Evolutionary conservation across 768 basidiomycete genomes (phyloP), one percentile per base, ranked within the genome.

Genomic region (Favolaschia claudopus): DNA sequence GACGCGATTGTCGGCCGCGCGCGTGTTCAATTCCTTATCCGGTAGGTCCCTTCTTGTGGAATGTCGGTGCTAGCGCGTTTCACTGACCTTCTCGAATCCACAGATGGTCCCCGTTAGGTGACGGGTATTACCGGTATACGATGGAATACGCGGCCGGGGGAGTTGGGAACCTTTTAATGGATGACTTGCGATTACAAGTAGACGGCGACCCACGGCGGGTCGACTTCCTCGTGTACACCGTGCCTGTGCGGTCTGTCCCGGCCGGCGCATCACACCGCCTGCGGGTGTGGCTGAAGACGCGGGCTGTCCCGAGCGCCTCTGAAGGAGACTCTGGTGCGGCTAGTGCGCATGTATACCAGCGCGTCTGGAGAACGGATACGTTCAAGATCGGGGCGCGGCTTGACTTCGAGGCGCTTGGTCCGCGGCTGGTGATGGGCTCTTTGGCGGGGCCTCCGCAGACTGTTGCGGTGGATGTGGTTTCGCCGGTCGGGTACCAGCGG

Each of bases 81-180:
- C 25, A 17, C 40, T 50, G 19, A 44, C 34, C 19, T 14, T 36
- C 12, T 48, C 24, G 24, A n/a, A n/a, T n/a, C n/a, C n/a, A n/a
- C 63, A 89, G 88, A 64, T 89, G 86, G 86, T 72, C 76, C 37
- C 67, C 68, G 33, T 53, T 83, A 20, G 74, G 75, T 34, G 78
- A 77, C 2, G 76, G 74, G 12, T 40, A 81, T 29, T 89, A 85
- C 58, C 77, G 76, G 34, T 83, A 88, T 60, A 82, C 85, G 6
- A 68, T 89, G 63, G 87, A 87, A 19, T 89, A 90, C 63, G 87
- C 88, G 48, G 85, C 86, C 5, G 81, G 80, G 44, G 88, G 89
- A 1, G 83, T 85, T 0, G 87, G 87, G 13, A 78, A 72, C 32
- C 74, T 73, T 20, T 69, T 89, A 12, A 79, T 89, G 53, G 82